Base-by-base conservation (phyloP, 2,329 filamentous ascomycete species). In the Trichoderma simmonsii region DNA sequence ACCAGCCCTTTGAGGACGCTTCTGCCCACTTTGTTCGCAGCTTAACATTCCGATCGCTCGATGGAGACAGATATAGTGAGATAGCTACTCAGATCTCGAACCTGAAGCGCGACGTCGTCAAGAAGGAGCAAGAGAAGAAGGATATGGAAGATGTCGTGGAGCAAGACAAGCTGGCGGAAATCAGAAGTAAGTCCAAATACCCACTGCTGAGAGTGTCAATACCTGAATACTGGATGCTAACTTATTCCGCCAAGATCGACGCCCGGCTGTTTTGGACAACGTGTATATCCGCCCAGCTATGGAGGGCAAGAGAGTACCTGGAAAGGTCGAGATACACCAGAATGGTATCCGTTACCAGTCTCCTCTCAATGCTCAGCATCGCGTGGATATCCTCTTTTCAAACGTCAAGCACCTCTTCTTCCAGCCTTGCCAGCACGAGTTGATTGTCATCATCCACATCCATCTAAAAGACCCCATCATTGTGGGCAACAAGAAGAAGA, bases 391-490 rank as follows among this genome's bases (percentile, higher is more conserved):
- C 68, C 88, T 99, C 1, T 99, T 99, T 86, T 97, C 93, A 84
- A 99, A 99, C 83, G 93, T 99, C 81, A 97, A 97, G 82, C 96
- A 99, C 80, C 87, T 99, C 3, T 99, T 99, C 86, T 99, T 99
- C 86, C 96, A 99, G 82, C 96, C 97, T 32, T 98, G 94, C 78
- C 92, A 94, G 77, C 94, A 97, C 78, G 96, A 99, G 81, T 85
- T 99, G 78, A 97, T 99, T 76, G 97, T 99, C 75, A 93, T 99
- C 77, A 98, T 99, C 76, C 96, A 99, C 81, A 93, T 99, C 71
- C 96, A 99, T 81, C 89, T 99, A 64, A 98, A 97, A 84, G 97
- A 98, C 74, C 96, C 96, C 3, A 98, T 99, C 80, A 94, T 99
- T 82, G 93, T 99, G 74, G 96, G 96, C 73, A 98, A 97, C 87